Evolutionary conservation across 2,329 filamentous ascomycete species (phyloP).

Genomic region (Aspergillus glaucus): DNA sequence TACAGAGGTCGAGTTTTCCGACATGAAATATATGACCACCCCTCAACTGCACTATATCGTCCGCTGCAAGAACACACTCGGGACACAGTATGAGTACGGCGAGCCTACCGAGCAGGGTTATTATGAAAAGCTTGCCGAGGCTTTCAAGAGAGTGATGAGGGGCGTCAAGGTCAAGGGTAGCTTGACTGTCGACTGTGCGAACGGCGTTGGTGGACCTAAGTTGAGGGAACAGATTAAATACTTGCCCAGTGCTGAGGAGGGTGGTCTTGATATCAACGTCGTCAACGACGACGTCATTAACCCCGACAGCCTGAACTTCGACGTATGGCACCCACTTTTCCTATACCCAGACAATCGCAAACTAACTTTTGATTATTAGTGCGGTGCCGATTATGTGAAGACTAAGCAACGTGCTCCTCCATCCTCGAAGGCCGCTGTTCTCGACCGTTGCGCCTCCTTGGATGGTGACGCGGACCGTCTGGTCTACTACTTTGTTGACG

Average conservation of each 20-base stretch:
- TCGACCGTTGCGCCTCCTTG: slow-evolving; percentile 79
- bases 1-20: slow-evolving; percentile 65
- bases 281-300: slow-evolving; percentile 91
- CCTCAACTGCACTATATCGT: slow-evolving; percentile 98
- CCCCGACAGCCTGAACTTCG: slow-evolving; percentile 80
- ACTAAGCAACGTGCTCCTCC: slow-evolving; percentile 88
- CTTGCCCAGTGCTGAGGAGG: slow-evolving; percentile 61
- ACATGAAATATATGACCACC: slow-evolving; percentile 89
- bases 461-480: slow-evolving; percentile 94
- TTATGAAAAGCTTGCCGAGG: slow-evolving; percentile 82
- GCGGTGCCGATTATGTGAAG: slow-evolving; percentile 95
- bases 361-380: slow-evolving; percentile 45
- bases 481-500: slow-evolving; percentile 88
- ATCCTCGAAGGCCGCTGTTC: slow-evolving; percentile 66
- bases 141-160: slow-evolving; percentile 77
- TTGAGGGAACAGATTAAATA: slow-evolving; percentile 78
- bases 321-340: slow-evolving; percentile 49
- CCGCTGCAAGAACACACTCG: slow-evolving; percentile 87
- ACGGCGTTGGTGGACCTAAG: slow-evolving; percentile 92
- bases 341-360: neutral
- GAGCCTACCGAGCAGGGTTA: slow-evolving; percentile 85
- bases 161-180: slow-evolving; percentile 66
- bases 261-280: slow-evolving; percentile 72
- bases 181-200: slow-evolving; percentile 88
- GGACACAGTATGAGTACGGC: slow-evolving; percentile 80